phyloP scores from a whole-genome alignment of 352 stramenopile species.

The Phytopythium kandeliae region DNA sequence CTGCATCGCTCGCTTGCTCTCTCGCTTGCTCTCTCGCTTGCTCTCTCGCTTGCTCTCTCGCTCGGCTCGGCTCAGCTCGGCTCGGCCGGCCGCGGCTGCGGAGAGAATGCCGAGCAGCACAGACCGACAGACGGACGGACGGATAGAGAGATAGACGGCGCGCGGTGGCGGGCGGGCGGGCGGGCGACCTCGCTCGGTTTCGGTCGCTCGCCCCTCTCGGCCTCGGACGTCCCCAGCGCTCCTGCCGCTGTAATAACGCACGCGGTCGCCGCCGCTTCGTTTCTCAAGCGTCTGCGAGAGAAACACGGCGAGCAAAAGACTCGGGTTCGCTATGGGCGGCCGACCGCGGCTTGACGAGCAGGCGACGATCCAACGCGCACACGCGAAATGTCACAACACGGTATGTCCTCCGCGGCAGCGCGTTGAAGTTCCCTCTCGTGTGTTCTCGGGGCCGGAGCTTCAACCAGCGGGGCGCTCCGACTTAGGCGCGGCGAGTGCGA shows the following conservation, averaged over 20 bases:
- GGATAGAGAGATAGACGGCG: too few species aligned
- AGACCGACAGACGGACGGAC: too few species aligned
- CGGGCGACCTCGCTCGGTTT: too few species aligned
- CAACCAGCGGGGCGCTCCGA: neutral
- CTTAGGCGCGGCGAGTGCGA: too few species aligned
- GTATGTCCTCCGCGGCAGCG: neutral
- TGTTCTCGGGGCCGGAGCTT: neutral
- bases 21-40: slow-evolving; percentile 2
- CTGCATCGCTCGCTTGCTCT: slow-evolving; percentile 7
- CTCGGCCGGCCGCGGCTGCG: neutral
- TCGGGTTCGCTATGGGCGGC: neutral
- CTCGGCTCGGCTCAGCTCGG: too few species aligned
- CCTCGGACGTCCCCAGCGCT: too few species aligned
- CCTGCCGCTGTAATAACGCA: too few species aligned
- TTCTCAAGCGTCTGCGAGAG: neutral
- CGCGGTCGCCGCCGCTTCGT: slow-evolving; percentile 3
- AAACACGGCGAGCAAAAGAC: neutral
- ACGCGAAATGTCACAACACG: neutral
- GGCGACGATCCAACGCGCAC: too few species aligned
- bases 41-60: too few species aligned
- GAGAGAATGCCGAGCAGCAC: too few species aligned
- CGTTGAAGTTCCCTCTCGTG: neutral
- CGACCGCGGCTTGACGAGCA: neutral
- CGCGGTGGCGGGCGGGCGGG: too few species aligned
- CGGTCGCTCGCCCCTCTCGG: too few species aligned